Evolutionary conservation across 2,329 filamentous ascomycete genomes (phyloP).

Genomic region (Lizonia empirigonia): DNA sequence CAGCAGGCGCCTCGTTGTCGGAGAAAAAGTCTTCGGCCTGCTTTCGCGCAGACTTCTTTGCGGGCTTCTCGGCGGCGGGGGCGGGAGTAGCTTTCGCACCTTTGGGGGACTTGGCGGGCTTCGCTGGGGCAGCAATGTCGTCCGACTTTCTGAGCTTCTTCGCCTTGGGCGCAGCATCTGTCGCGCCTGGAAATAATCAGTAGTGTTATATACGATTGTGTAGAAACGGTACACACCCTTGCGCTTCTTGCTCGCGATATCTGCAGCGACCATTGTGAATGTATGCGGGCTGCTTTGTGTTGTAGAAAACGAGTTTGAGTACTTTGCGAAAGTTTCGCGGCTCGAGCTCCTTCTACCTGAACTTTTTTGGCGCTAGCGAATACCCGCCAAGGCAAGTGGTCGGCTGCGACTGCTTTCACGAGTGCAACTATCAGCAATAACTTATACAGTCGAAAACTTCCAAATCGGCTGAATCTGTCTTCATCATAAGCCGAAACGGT

Average conservation of each 20-base stretch:
- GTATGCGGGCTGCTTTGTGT: constrained; percentile 18
- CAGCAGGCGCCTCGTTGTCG: constrained; percentile 31
- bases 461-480: too few species aligned
- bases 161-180: constrained; percentile 42
- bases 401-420: constrained; percentile 8
- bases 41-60: constrained; percentile 41
- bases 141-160: constrained; percentile 49
- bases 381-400: constrained; percentile 22
- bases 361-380: constrained; percentile 42
- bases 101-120: constrained; percentile 29
- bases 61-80: constrained; percentile 25
- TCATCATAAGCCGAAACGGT: too few species aligned
- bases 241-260: constrained; percentile 61
- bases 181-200: constrained; percentile 37
- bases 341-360: constrained; percentile 35
- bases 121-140: constrained; percentile 26
- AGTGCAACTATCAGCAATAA: not conserved
- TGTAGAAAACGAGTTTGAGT: constrained; percentile 11
- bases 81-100: constrained; percentile 30
- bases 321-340: constrained; percentile 35
- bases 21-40: constrained; percentile 45
- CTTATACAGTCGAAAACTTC: not conserved
- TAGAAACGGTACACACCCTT: constrained; percentile 50
- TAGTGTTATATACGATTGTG: constrained; percentile 10
- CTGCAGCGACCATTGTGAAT: constrained; percentile 58